Percentiles rank a stretch among this genome's conserved stretches.
Evolutionary conservation across 176 grass and related monocot genomes (phyloP).

Genomic region (Lolium rigidum): DNA sequence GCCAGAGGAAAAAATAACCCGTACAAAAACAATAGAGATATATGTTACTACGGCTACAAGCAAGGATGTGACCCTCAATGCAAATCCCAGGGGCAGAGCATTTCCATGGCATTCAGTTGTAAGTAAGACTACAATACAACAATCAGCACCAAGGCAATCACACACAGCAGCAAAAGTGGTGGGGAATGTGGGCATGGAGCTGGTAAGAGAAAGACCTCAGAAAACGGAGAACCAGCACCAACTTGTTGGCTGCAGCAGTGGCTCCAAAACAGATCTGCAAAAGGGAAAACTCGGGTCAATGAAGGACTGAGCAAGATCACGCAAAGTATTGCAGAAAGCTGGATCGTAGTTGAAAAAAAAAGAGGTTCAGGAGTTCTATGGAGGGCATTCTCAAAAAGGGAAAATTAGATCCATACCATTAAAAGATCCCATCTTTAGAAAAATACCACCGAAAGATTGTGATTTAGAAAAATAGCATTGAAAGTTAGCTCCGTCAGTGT

Average conservation of each 20-base stretch:
- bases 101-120: background rate
- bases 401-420: no score
- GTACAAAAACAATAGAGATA: background rate
- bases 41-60: slow-evolving; percentile 6
- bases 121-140: background rate
- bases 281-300: slow-evolving; percentile 10
- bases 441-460: no score
- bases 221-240: slow-evolving; percentile 3
- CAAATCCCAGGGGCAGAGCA: slow-evolving; percentile 1
- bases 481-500: no score
- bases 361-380: background rate
- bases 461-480: no score
- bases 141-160: background rate
- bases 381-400: slow-evolving; percentile 2
- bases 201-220: slow-evolving; percentile 3
- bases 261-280: background rate
- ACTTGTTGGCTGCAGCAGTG: slow-evolving; percentile 6
- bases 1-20: background rate
- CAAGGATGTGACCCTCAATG: background rate
- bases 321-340: background rate
- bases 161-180: background rate
- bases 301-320: background rate
- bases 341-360: background rate
- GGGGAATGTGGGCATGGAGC: background rate
- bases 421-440: background rate